These are phyloP conservation scores for Crithidia thermophila DNA, from an alignment of 208 protist species.

Conservation along the genomic window DNA sequence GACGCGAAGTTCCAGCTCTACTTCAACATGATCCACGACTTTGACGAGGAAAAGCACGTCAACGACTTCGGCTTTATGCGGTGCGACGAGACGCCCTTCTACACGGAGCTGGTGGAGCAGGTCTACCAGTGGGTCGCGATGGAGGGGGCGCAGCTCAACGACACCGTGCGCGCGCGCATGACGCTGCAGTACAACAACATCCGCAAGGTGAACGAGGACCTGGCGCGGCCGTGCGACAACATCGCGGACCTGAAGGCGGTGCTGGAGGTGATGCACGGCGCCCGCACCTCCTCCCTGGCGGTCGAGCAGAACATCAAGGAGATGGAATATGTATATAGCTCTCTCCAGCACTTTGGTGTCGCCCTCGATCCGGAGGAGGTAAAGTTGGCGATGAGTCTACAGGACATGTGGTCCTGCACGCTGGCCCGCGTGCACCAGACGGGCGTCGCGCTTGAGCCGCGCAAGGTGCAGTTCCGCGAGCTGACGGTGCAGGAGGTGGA, in stretches of 20 bases:
- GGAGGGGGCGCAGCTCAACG: constrained; percentile 94
- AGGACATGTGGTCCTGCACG: constrained; percentile 87
- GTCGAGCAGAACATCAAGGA: constrained; percentile 95
- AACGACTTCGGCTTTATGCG: constrained; percentile 96
- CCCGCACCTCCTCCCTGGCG: constrained; percentile 83
- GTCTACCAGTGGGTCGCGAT: constrained; percentile 94
- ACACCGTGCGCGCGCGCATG: constrained; percentile 81
- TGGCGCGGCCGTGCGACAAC: constrained; percentile 86
- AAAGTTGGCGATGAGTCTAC: constrained; percentile 75
- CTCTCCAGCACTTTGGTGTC: constrained; percentile 93
- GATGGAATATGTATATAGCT: constrained; percentile 96
- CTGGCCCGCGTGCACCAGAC: constrained; percentile 72
- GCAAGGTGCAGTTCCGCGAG: constrained; percentile 95
- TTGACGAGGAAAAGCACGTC: constrained; percentile 84
- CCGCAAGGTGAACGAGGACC: constrained; percentile 84
- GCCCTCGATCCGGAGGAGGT: constrained; percentile 83
- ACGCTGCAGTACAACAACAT: constrained; percentile 78
- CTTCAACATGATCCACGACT: constrained; percentile 93
- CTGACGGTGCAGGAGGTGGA: constrained; percentile 92
- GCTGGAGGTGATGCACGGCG: constrained; percentile 94
- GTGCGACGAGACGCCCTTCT: constrained; percentile 92
- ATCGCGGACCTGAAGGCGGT: constrained; percentile 97
- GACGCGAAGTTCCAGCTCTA: constrained; percentile 96
- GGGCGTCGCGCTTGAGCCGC: constrained; percentile 84
- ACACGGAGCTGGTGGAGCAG: constrained; percentile 90